These are phyloP conservation scores for Pseudophaeomoniella oleicola DNA, from an alignment of 2,329 filamentous ascomycete genomes.

Conservation along the genomic window DNA sequence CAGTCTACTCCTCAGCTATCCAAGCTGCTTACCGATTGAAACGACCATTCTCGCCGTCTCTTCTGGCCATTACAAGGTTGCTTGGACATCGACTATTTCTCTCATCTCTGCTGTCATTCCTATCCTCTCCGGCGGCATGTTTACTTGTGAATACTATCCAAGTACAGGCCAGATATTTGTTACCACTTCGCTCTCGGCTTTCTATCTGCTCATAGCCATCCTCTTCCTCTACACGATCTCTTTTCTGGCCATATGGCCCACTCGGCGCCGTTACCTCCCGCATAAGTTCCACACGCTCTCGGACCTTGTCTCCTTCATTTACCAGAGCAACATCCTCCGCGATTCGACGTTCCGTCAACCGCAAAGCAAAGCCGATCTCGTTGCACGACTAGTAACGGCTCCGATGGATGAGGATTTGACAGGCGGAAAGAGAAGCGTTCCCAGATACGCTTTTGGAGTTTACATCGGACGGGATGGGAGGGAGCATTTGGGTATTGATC, in stretches of 20 bases:
- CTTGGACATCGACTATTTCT: constrained; percentile 39
- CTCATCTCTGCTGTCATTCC: constrained; percentile 38
- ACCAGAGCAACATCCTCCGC: constrained; percentile 54
- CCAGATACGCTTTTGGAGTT: constrained; percentile 42
- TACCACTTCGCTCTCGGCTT: constrained; percentile 58
- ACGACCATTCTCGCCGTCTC: constrained; percentile 36
- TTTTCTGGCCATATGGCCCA: constrained; percentile 46
- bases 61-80: constrained; percentile 43
- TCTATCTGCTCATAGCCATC: constrained; percentile 57
- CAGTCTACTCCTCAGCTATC: constrained; percentile 43
- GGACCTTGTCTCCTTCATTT: constrained; percentile 64
- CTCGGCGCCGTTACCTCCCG: constrained; percentile 50
- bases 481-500: constrained; percentile 46
- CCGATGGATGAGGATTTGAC: constrained; percentile 24
- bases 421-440: constrained; percentile 17
- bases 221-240: constrained; percentile 55
- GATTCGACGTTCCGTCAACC: constrained; percentile 62
- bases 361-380: constrained; percentile 52
- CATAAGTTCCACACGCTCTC: constrained; percentile 59
- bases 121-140: constrained; percentile 45
- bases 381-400: constrained; percentile 44
- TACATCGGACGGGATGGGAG: constrained; percentile 43
- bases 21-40: constrained; percentile 36
- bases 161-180: constrained; percentile 20
- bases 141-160: constrained; percentile 46